Base-by-base conservation (phyloP, 2,329 filamentous ascomycete genomes). In the Neofusicoccum laricinum region DNA sequence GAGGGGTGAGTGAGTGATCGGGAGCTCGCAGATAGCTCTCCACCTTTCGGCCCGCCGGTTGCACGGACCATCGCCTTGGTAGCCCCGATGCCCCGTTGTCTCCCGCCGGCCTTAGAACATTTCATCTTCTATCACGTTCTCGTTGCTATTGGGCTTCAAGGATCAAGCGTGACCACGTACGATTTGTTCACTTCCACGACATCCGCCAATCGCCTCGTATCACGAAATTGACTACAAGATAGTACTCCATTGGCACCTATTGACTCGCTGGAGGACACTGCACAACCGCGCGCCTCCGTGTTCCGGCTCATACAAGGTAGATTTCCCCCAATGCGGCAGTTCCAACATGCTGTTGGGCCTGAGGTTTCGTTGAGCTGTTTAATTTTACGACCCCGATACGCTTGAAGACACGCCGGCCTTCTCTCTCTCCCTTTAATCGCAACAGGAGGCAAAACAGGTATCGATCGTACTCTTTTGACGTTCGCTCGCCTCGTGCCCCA, bases 401-500 rank as follows among this genome's bases (percentile, higher is more conserved):
- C 55, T 45, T 61, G 34, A 66, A 69, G 4, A 21, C 14, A 19
- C 46, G 30, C 14, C n/a, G 25, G 6, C 58, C 58, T 2, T 41
- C 32, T 25, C 58, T 30, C 6, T 53, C 36, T 21, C 48, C 46
- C 6, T 59, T 57, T 1, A 65, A 49, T 36, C 64, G 65, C 34
- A 66, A 19, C 11, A 68, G 58, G 14, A 68, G 59, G 19, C 61
- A 69, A 12, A 38, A 59, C n/a, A 64, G n/a, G 14, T 66, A 63
- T 14, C 66, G 58, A 1, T 62, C 64, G 15, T 48, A 49, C 17
- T 53, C 17, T 14, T 51, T 36, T 10, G 45, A 12, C 4, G 38
- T 64, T 2, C 64, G 50, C 3, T 67, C 66, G 12, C 53, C 63
- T 7, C 32, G 40, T 4, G 66, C 63, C 58, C 58, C 68, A 55